Base-by-base conservation (phyloP, 306 rosid species). In the Rosa persica region DNA sequence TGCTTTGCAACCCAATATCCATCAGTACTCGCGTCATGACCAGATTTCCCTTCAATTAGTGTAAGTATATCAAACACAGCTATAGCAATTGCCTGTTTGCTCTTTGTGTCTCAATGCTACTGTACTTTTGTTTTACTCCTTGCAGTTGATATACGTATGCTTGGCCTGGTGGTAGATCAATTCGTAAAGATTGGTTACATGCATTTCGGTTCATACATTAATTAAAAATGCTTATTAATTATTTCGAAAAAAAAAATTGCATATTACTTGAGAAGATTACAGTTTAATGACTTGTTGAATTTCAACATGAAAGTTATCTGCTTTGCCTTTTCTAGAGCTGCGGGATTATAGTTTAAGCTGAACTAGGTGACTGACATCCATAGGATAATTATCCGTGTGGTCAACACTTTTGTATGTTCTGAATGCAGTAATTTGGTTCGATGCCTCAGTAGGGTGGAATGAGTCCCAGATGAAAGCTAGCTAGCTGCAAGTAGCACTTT, bases 31-130 rank as follows among this genome's bases (percentile, higher is more conserved):
- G 17, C 91, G 91, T 57, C 91, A 90, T 67, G 98, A 94, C 74
- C 93, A 88, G 74, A 85, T 89, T 81, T 72, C 97, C 74, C 96
- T 93, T 72, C 98, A 91, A 79, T 88, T 93, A 82, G 93, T 87
- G 88, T 92, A 89, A 85, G 90, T 20, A 48, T 4, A 39, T 44
- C 16, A 22, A 54, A 20, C 9, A 60, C 57, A 25, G 67, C 6
- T 22, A 25, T 23, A 25, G 30, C 0, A 13, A 70, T 70, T 70
- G 16, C 75, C 1, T 15, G 36, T 12, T 44, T 15, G 58, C 44
- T 16, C 12, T 0, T 36, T 30, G n/a, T 66, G 46, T 38, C 70
- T 36, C 44, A 66, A 30, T 2, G 38, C 36, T 66, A 70, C 58
- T 12, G n/a, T 47, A 47, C 12, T 47, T 44, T 12, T 25, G 16